Base-by-base conservation (phyloP, 192 early-diverging fungal species). In the Backusella tuberculispora region DNA sequence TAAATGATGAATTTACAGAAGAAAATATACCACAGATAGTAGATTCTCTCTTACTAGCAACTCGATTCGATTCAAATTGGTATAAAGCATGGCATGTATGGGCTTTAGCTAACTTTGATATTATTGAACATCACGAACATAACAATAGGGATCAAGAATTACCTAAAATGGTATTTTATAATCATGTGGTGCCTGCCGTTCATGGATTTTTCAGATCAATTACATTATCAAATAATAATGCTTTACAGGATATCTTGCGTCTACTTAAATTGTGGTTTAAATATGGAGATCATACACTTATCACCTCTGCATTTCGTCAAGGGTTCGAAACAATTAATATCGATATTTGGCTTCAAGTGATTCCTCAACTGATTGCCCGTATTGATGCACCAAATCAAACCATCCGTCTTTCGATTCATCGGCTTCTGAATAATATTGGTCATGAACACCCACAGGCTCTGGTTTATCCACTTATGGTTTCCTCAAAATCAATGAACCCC, bases 41-140 rank as follows among this genome's bases (percentile, higher is more conserved):
- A 60, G 75, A 88, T 69, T 95, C 94, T 5, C 95, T 94, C 74
- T 83, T 87, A 1, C 88, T 94, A 21, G 97, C 97, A 0, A 96
- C 95, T 9, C 90, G 93, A 41, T 91, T 94, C 83, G 96, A 97
- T 81, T 85, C 85, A 80, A 88, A 94, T 45, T 98, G 95, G 94
- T 98, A 99, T 86, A 98, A 91, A 72, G 97, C 96, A 17, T 99
- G 97, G 96, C 97, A 99, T 74, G 88, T 93, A n/a, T 97, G 96
- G 92, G 97, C 96, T 13, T 79, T 97, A n/a, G 89, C 92, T 24
- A 97, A 97, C 77, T 93, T 94, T 77, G 95, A 99, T 76, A 93
- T 92, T 38, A 86, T 96, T 69, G 87, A 87, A 8, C 88, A 91
- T 78, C 87, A 92, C 71, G 90, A 92, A 48, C 88, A 92, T 78